Evolutionary conservation across 139 green algal species (phyloP), one percentile per base, ranked within the genome.

Genomic region (Micromonas pusilla): DNA sequence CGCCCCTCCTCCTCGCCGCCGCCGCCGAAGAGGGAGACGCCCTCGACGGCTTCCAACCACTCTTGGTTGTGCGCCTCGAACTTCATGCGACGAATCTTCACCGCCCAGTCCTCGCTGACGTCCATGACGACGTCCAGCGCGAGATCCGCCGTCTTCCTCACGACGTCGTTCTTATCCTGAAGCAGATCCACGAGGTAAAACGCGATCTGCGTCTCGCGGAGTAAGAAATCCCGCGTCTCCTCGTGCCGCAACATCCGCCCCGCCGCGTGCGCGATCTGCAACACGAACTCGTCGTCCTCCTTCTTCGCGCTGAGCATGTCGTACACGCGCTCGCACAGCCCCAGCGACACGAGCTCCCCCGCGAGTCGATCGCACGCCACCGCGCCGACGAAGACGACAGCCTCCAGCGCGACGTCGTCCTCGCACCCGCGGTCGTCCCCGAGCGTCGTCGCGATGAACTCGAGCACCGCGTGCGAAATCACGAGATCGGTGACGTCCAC

Each of bases 281-380:
- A 78, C 73, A 94, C 89, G 82, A 94, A 91, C 81, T 94, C 90
- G 34, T 96, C 88, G 37, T 95, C 89, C 30, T 92, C 87, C 83
- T 91, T 91, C 82, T 91, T 91, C 30, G 88, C 83, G 19, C 70
- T 75, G 82, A 92, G 87, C 33, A 89, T 57, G 0, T 73, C n/a
- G 77, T 73, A 81, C 66, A 81, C 6, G 21, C 74, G 64, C 31
- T 52, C 39, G 26, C 67, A 38, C 30, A 77, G 54, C 2, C 66
- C 66, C 2, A 9, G n/a, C 6, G 28, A 16, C n/a, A 70, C 66
- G 36, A 73, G 4, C 9, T 52, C 9, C 34, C 5, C 32, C n/a
- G 71, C 71, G 20, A 21, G 73, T 30, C 4, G 21, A 52, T 90
- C 88, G 36, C 85, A 88, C 75, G 87, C 92, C 38, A 93, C 80